A percentile compares a stretch with the other conserved stretches of the same genome.
phyloP scores from a whole-genome alignment of 257 asterid species.

The Solanum stenotomum region DNA sequence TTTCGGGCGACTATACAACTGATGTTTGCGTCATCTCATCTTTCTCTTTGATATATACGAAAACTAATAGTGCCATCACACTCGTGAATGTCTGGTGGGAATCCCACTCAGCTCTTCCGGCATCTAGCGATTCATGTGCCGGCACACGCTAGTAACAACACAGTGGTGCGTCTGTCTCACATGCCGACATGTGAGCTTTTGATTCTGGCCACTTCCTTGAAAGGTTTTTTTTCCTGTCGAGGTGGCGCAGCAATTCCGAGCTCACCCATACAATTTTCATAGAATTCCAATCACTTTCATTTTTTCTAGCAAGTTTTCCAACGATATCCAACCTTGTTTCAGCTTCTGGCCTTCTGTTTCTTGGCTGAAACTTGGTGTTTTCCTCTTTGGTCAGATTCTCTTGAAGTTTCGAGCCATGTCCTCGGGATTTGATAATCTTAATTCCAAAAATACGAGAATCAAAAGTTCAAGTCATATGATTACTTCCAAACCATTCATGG shows the following conservation, averaged over 20 bases:
- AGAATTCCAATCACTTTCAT: not conserved
- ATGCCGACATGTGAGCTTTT: no score
- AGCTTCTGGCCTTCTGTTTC: not conserved
- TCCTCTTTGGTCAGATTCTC: not conserved
- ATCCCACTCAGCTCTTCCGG: not conserved
- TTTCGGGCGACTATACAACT: not conserved
- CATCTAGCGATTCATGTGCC: not conserved
- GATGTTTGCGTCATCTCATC: not conserved
- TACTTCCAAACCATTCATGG: not conserved
- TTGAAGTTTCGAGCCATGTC: not conserved
- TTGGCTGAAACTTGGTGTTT: not conserved
- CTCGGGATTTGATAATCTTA: not conserved
- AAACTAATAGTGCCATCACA: not conserved
- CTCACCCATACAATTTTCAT: not conserved
- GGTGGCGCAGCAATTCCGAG: not conserved
- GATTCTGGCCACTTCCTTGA: not conserved
- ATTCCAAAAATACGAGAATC: not conserved
- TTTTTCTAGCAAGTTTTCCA: not conserved
- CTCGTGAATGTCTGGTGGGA: not conserved
- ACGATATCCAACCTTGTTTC: not conserved
- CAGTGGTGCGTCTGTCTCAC: not conserved
- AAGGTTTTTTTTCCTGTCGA: not conserved
- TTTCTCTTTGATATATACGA: not conserved
- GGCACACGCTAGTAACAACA: not conserved
- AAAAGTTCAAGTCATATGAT: not conserved